Percentiles rank a stretch among this genome's conserved stretches.
Conservation (phyloP, 306 rosid genomes). For the Acacia acuminata region DNA sequence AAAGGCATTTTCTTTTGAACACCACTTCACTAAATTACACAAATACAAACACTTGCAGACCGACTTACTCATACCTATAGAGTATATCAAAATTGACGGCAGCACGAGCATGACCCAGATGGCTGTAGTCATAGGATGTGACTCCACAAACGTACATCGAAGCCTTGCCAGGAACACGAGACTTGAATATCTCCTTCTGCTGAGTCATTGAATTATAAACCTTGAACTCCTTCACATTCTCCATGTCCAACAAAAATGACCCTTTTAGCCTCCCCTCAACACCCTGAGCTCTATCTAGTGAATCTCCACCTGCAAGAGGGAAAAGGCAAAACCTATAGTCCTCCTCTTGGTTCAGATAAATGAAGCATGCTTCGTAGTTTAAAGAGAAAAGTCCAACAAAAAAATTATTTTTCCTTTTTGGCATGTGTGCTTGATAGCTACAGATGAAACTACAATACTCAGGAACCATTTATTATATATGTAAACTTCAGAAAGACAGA, state of each 20-base stretch:
- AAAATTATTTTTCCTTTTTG: no score
- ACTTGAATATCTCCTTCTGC: slow-evolving; percentile 73
- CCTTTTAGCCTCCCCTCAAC: background rate
- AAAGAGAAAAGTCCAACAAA: no score
- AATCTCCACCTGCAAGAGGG: background rate
- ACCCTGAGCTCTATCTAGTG: background rate
- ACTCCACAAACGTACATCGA: slow-evolving; percentile 92
- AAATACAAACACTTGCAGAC: background rate
- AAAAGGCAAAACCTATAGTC: background rate
- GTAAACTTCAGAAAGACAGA: no score
- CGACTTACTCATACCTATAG: slow-evolving; percentile 48
- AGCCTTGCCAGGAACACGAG: slow-evolving; percentile 65
- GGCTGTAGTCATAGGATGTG: slow-evolving; percentile 88
- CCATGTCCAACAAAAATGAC: slow-evolving; percentile 44
- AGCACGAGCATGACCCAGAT: slow-evolving; percentile 86
- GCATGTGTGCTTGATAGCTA: no score
- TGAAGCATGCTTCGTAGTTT: background rate
- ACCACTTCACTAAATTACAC: background rate
- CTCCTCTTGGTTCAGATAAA: background rate
- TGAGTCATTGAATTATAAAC: slow-evolving; percentile 89
- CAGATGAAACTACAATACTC: no score
- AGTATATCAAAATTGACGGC: slow-evolving; percentile 83
- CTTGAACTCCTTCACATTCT: slow-evolving; percentile 52
- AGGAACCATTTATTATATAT: no score
- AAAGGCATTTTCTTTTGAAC: background rate